phyloP scores from a whole-genome alignment of 1,284 basidiomycete genomes.

The Heliocybe sulcata region DNA sequence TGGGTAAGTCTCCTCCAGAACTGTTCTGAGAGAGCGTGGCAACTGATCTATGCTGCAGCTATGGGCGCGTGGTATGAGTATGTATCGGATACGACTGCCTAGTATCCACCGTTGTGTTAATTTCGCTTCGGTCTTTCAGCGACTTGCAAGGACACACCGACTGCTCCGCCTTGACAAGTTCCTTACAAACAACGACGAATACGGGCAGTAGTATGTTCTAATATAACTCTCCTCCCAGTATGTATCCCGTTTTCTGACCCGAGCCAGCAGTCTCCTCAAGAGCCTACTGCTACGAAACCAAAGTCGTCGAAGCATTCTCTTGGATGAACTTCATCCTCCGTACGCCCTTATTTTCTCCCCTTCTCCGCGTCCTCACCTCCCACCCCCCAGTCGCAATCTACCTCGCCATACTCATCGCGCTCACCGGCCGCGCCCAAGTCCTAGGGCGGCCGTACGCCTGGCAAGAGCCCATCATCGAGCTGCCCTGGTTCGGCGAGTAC shows the following conservation, averaged over 20 bases:
- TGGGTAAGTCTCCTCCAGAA: slow-evolving; percentile 37
- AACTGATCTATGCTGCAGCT: slow-evolving; percentile 29
- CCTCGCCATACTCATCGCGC: slow-evolving; percentile 33
- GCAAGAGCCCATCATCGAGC: slow-evolving; percentile 39
- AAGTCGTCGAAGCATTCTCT: slow-evolving; percentile 68
- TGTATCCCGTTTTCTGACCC: too few relatives aligned
- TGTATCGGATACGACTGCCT: slow-evolving; percentile 16
- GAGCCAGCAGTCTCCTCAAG: slow-evolving; percentile 39
- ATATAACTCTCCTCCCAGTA: too few relatives aligned
- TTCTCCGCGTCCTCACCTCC: slow-evolving; percentile 9
- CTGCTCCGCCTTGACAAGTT: slow-evolving; percentile 43
- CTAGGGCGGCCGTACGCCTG: slow-evolving; percentile 38
- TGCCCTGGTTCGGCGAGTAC: slow-evolving; percentile 44
- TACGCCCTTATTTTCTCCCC: slow-evolving; percentile 33
- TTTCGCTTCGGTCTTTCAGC: slow-evolving; percentile 25
- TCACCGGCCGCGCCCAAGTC: slow-evolving; percentile 34
- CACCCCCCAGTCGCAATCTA: slow-evolving; percentile 30
- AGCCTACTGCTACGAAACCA: slow-evolving; percentile 70
- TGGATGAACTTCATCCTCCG: slow-evolving; percentile 65
- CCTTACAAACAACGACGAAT: slow-evolving; percentile 36
- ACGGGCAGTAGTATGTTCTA: slow-evolving; percentile 44
- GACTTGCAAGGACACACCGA: slow-evolving; percentile 63
- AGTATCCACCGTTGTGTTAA: not conserved
- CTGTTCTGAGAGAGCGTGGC: not conserved
- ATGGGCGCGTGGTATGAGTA: slow-evolving; percentile 71